These are phyloP conservation scores for Chlamydomonas sphaeroides DNA, from an alignment of 139 green algal genomes.

Conservation along the genomic window DNA sequence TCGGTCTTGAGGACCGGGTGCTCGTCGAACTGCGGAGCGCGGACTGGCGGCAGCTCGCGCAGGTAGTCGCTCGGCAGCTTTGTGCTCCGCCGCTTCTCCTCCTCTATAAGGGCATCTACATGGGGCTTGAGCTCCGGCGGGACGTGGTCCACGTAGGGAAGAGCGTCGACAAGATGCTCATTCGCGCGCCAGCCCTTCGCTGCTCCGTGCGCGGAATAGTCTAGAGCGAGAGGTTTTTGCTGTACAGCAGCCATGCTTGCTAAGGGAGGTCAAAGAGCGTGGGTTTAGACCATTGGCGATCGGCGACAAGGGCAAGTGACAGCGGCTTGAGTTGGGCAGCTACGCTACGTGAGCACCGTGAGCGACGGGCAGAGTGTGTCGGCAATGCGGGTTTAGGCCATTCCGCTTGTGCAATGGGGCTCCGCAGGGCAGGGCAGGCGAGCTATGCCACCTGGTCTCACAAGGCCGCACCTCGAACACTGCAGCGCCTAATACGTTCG, in stretches of 20 bases:
- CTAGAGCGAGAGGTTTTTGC: conserved; percentile 53
- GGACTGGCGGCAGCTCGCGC: conserved; percentile 68
- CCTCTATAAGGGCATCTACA: conserved; percentile 79
- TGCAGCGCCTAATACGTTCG: no score
- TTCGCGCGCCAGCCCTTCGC: conserved; percentile 62
- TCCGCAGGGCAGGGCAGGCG: no score
- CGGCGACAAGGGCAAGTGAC: no score
- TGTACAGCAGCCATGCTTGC: not conserved
- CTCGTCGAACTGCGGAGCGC: conserved; percentile 60
- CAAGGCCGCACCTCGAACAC: no score
- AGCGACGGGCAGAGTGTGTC: no score
- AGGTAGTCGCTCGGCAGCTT: conserved; percentile 80
- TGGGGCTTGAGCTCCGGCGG: conserved; percentile 51
- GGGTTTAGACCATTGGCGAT: no score
- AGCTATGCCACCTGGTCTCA: no score
- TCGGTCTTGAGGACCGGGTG: conserved; percentile 71
- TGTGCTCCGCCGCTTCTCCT: conserved; percentile 72
- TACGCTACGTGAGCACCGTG: no score
- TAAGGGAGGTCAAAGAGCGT: no score
- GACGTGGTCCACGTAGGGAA: conserved; percentile 82
- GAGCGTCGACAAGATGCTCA: conserved; percentile 79
- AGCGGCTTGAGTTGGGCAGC: no score
- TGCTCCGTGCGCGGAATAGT: conserved; percentile 46
- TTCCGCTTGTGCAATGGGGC: no score
- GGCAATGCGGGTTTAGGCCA: no score